Evolutionary conservation across 306 rosid species (phyloP), one percentile per base, ranked within the genome.

Genomic region (Rubus parviflorus): DNA sequence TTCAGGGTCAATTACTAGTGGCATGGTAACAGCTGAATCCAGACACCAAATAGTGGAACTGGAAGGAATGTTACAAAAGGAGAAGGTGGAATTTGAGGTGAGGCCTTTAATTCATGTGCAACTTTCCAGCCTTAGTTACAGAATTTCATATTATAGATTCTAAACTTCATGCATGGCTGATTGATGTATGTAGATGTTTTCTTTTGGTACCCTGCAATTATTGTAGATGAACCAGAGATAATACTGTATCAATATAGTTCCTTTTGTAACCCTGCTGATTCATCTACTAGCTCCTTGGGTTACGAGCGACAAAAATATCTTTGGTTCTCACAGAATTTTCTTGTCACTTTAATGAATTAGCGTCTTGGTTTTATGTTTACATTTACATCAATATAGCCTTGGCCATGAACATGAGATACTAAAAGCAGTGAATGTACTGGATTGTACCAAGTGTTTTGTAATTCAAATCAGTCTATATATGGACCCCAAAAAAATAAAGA

Each of bases 31-130:
- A 76, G 74, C 89, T 61, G 97, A 86, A 85, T 76, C 86, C 48
- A 81, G 90, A 62, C 85, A 88, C 57, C 88, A 84, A 79, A 79
- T 91, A 86, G 81, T 86, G 77, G 94, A 87, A 75, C 87, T 96
- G 40, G 94, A 96, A 86, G 90, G 76, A 51, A 87, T 89, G 81
- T 71, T 96, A 82, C 97, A 84, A 53, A 87, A 71, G 87, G 99
- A 96, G 89, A 96, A 87, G 84, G 83, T 80, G 42, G 97, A 96
- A 76, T 91, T 92, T 83, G 97, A 91, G 99, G 97, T 91, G 74
- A 80, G 89, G 70, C 77, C 65, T 71, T 78, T 35, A n/a, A 46
- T 68, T 56, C 49, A 64, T 75, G 58, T 70, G 78, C 70, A 68
- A 68, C 52, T 77, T 82, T 60, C 49, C 58, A 64, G 53, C 66